These are phyloP conservation scores for Lagenidium sp. DNA, from an alignment of 352 stramenopile genomes.

Conservation along the genomic window DNA sequence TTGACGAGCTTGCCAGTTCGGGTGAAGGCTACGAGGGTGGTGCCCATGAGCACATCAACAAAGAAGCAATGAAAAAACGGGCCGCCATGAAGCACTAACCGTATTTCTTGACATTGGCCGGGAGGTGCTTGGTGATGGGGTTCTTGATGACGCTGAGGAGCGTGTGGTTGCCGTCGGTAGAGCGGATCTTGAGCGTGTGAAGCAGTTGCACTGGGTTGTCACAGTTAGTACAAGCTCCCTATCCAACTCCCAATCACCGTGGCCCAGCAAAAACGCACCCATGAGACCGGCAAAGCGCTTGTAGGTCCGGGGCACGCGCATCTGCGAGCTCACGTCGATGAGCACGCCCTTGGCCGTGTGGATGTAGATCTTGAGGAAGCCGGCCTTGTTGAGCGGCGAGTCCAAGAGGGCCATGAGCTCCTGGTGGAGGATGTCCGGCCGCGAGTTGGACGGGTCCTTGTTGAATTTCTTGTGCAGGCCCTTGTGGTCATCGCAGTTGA, in stretches of 20 bases:
- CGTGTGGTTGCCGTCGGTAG: constrained; percentile 93
- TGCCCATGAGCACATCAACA: no score
- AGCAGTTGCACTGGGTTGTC: constrained; percentile 93
- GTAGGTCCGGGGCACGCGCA: constrained; percentile 98
- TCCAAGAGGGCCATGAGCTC: constrained; percentile 98
- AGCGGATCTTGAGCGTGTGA: constrained; percentile 99
- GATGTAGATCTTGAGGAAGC: constrained; percentile 97
- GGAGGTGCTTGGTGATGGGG: constrained; percentile 95
- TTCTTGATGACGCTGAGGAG: constrained; percentile 99
- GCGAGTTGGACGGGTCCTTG: constrained; percentile 94
- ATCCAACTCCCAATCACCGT: no score
- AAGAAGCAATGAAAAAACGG: background rate
- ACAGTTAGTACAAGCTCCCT: background rate
- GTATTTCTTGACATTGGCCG: constrained; percentile 93
- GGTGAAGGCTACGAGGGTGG: constrained; percentile 83
- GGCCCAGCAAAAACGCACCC: constrained; percentile 69
- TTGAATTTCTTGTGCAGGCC: constrained; percentile 93
- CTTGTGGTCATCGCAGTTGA: constrained; percentile 99
- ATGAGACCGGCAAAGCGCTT: constrained; percentile 97
- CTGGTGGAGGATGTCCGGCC: constrained; percentile 99
- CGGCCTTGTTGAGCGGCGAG: constrained; percentile 99
- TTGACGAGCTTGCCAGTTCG: constrained; percentile 92
- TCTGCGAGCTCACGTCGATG: constrained; percentile 97
- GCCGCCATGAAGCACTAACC: no score
- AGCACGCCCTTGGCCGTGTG: constrained; percentile 95